Evolutionary conservation across 148 eudicot species (phyloP).

Genomic region (Silene uniflora): DNA sequence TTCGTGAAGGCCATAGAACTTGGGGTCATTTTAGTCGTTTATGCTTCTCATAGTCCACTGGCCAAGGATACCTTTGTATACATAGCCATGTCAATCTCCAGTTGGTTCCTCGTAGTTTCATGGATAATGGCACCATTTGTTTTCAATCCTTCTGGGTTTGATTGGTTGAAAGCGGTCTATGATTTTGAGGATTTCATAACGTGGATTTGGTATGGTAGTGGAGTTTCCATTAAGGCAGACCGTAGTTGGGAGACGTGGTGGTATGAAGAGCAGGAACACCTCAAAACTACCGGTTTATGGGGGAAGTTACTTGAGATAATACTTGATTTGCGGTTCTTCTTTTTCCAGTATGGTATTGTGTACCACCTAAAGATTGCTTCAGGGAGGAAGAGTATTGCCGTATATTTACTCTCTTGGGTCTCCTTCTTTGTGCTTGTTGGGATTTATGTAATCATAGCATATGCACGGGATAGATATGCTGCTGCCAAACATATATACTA

Average conservation of each 20-base stretch:
- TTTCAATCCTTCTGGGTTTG: slow-evolving; percentile 97
- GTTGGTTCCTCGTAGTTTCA: slow-evolving; percentile 86
- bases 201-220: slow-evolving; percentile 77
- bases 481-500: slow-evolving; percentile 60
- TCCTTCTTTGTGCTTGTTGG: slow-evolving; percentile 50
- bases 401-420: slow-evolving; percentile 86
- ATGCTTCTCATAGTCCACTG: slow-evolving; percentile 70
- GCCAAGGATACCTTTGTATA: slow-evolving; percentile 66
- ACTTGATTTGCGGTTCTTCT: slow-evolving; percentile 84
- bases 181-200: slow-evolving; percentile 75
- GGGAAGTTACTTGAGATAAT: slow-evolving; percentile 82
- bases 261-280: slow-evolving; percentile 95
- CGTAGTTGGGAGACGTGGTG: slow-evolving; percentile 98
- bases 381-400: slow-evolving; percentile 47
- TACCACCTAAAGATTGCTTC: slow-evolving; percentile 61
- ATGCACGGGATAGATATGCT: slow-evolving; percentile 63
- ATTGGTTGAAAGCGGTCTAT: slow-evolving; percentile 89
- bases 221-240: slow-evolving; percentile 69
- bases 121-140: slow-evolving; percentile 90
- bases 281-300: slow-evolving; percentile 84
- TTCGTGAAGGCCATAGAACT: slow-evolving; percentile 90
- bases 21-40: slow-evolving; percentile 68
- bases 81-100: slow-evolving; percentile 66
- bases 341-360: slow-evolving; percentile 88
- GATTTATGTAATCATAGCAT: slow-evolving; percentile 56